phyloP scores from a whole-genome alignment of 1,284 basidiomycete species.

The Volvariella surrecta region DNA sequence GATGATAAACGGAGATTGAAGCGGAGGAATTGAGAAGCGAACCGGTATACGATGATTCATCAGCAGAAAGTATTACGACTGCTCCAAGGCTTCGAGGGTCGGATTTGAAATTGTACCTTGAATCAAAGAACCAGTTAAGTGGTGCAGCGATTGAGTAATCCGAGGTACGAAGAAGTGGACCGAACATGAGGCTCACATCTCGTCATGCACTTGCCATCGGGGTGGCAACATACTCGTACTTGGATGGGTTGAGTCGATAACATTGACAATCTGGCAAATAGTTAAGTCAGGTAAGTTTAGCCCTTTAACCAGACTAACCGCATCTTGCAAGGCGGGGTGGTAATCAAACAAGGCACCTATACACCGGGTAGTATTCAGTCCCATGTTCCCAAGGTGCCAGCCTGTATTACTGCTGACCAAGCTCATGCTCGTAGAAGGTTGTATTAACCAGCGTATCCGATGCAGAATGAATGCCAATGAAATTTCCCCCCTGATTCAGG shows the following conservation, averaged over 20 bases:
- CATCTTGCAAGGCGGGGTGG: constrained; percentile 59
- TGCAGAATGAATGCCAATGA: constrained; percentile 60
- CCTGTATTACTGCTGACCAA: constrained; percentile 22
- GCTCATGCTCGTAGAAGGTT: constrained; percentile 46
- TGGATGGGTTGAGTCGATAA: constrained; percentile 55
- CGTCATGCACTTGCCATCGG: constrained; percentile 54
- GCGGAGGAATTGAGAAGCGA: constrained; percentile 11
- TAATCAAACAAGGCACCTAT: constrained; percentile 68
- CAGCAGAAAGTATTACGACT: constrained; percentile 55
- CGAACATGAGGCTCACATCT: constrained; percentile 34
- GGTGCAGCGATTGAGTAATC: background rate
- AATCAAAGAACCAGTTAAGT: background rate
- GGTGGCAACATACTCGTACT: constrained; percentile 57
- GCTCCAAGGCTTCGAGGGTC: constrained; percentile 66
- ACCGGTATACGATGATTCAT: constrained; percentile 62
- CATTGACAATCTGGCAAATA: constrained; percentile 47
- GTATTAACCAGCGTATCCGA: constrained; percentile 62
- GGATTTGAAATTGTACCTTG: constrained; percentile 71
- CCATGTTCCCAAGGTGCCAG: too few relatives aligned
- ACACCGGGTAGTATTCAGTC: background rate
- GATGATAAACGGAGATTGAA: background rate
- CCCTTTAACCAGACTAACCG: constrained; percentile 26
- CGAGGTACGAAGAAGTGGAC: background rate
- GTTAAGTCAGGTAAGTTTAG: background rate
- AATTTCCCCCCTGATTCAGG: constrained; percentile 65